A percentile compares a stretch with the other conserved stretches of the same genome.
These are phyloP conservation scores for Ogataea hybrid DNA, from an alignment of 1,139 yeast genomes.

Conservation along the genomic window DNA sequence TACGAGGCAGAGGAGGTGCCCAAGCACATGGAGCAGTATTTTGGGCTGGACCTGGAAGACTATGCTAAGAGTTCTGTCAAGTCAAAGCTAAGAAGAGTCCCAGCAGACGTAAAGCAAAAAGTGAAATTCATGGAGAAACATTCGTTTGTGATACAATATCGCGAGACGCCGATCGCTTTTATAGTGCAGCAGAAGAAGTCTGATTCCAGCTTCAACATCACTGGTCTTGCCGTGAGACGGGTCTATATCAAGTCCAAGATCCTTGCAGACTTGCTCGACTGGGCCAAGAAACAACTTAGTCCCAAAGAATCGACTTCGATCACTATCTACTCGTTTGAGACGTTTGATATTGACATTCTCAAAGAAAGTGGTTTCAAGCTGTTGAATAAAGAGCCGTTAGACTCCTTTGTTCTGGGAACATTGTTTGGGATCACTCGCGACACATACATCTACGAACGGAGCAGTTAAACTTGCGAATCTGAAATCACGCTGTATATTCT, in stretches of 20 bases:
- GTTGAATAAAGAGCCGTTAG: slow-evolving; percentile 1
- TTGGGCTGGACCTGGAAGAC: slow-evolving; percentile 52
- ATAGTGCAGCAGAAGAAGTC: slow-evolving; percentile 40
- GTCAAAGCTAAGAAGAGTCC: slow-evolving; percentile 21
- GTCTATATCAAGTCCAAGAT: slow-evolving; percentile 65
- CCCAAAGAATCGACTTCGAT: slow-evolving; percentile 33
- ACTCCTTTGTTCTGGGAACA: slow-evolving; percentile 3
- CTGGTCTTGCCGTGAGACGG: slow-evolving; percentile 61
- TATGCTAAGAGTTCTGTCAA: slow-evolving; percentile 29
- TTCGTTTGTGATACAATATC: slow-evolving; percentile 55
- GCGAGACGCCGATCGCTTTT: slow-evolving; percentile 68
- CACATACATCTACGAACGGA: slow-evolving; percentile 7
- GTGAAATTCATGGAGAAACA: slow-evolving; percentile 42
- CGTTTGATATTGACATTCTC: slow-evolving; percentile 36
- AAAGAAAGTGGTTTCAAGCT: slow-evolving; percentile 34
- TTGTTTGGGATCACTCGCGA: slow-evolving; percentile 13
- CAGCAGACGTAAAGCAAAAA: slow-evolving; percentile 30
- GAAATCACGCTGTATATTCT: slow-evolving; percentile 4
- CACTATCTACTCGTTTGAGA: slow-evolving; percentile 54
- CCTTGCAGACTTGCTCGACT: slow-evolving; percentile 56
- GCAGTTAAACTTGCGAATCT: neutral
- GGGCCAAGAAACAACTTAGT: slow-evolving; percentile 42
- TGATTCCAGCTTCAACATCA: slow-evolving; percentile 43
- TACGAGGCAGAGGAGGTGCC: slow-evolving; percentile 50
- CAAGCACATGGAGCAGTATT: slow-evolving; percentile 43